Evolutionary conservation across 106 monocot species (phyloP), one percentile per base, ranked within the genome.

Genomic region (Vanilla planifolia): DNA sequence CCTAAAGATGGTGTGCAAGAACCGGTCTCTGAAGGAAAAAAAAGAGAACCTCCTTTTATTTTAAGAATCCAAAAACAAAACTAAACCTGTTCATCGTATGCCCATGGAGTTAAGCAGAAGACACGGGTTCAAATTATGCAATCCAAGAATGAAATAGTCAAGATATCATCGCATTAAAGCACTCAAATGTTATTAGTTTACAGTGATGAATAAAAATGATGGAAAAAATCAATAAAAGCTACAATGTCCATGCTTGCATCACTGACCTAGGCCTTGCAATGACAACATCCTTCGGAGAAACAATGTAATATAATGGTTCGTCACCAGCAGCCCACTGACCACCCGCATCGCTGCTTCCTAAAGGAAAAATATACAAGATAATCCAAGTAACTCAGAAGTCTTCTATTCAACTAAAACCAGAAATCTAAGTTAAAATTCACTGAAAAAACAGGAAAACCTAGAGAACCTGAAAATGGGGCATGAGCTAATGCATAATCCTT

Each of bases 261-360:
- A 89, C 89, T 62, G 23, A 98, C 96, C 96, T 91, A 63, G 96
- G 87, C 52, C 80, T 88, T 63, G 96, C 96, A 73, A 98, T 82
- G 17, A 98, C 96, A 58, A 98, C 71, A 80, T 98, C 96, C 55
- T 98, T 98, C 30, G 96, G 91, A 77, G 91, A 98, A 36, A 98
- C 88, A 44, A 98, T 82, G 67, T 98, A 98, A 52, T 98, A 98
- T 43, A 91, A 63, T 72, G 96, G 96, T 70, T 98, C 96, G 59
- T 98, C 91, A 47, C 96, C 96, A 66, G 81, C 82, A 64, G 96
- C 91, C 96, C 96, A 98, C 63, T 98, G 96, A 21, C 88, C 91
- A 62, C 91, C 96, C 55, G 96, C 96, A 78, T 98, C 85, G 64
- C 96, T 98, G 64, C 88, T 98, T 72, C 96, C 96, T 98, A 66